Evolutionary conservation across 495 filamentous ascomycete genomes (phyloP).

Genomic region (Elaphomyces granulatus): DNA sequence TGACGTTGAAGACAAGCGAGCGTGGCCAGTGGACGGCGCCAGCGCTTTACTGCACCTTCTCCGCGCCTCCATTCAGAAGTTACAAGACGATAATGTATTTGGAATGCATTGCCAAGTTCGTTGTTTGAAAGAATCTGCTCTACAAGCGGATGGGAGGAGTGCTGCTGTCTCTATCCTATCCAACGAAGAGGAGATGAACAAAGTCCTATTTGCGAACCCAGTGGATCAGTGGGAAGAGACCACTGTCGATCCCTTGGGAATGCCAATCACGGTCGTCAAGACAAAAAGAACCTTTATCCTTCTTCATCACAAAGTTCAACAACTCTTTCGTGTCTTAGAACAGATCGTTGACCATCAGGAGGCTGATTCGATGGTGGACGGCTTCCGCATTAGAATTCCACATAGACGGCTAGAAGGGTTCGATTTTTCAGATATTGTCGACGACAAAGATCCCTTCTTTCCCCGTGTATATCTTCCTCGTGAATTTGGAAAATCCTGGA

Average conservation of each 20-base stretch:
- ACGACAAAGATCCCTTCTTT: conserved; percentile 10
- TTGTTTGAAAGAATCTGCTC: conserved; percentile 2
- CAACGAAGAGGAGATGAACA: conserved; percentile 9
- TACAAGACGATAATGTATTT: conserved; percentile 7
- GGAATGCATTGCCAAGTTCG: conserved; percentile 3
- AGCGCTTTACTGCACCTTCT: conserved; percentile 27
- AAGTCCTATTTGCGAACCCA: no score
- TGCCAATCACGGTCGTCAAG: conserved; percentile 9
- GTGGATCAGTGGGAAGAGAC: no score
- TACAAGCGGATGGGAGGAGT: neutral
- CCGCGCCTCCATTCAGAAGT: conserved; percentile 17
- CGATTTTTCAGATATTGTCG: conserved; percentile 20
- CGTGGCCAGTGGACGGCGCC: conserved; percentile 26
- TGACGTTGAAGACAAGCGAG: conserved; percentile 20
- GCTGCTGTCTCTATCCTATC: conserved; percentile 10
- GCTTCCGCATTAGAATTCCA: conserved; percentile 4
- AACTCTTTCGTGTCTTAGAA: conserved; percentile 15
- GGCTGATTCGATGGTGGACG: neutral
- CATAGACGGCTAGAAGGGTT: conserved; percentile 18
- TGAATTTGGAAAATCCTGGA: conserved; percentile 14
- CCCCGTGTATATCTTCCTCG: conserved; percentile 12
- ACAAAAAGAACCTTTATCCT: conserved; percentile 5
- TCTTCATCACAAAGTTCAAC: conserved; percentile 13
- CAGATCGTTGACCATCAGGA: conserved; percentile 19
- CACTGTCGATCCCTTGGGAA: no score